Conservation (phyloP, 768 basidiomycete genomes). For the Trametes villosa region DNA sequence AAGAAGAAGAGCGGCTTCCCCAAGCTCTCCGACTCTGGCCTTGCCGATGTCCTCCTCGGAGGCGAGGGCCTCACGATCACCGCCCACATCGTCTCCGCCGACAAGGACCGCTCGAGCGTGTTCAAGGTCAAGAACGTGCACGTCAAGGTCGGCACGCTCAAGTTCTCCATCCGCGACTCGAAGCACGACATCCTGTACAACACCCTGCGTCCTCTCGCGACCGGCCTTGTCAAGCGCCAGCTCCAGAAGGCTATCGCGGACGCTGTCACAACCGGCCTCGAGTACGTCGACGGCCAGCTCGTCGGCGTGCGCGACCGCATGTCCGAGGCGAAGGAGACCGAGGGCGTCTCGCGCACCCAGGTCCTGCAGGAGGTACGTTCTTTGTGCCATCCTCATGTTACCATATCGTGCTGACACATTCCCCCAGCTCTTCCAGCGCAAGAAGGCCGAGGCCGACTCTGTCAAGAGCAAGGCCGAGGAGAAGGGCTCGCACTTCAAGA, state of each 20-base stretch:
- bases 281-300: slow-evolving; percentile 88
- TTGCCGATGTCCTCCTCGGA: slow-evolving; percentile 85
- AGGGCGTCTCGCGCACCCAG: slow-evolving; percentile 49
- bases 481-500: slow-evolving; percentile 72
- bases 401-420: background rate
- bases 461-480: slow-evolving; percentile 48
- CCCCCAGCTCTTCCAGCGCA: slow-evolving; percentile 59
- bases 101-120: slow-evolving; percentile 67
- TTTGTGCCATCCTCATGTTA: background rate
- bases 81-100: slow-evolving; percentile 61
- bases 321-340: slow-evolving; percentile 59
- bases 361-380: slow-evolving; percentile 61
- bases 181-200: slow-evolving; percentile 92
- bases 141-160: slow-evolving; percentile 85
- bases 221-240: slow-evolving; percentile 80
- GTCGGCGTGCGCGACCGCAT: slow-evolving; percentile 84
- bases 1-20: slow-evolving; percentile 83
- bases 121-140: slow-evolving; percentile 74
- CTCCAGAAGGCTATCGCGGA: slow-evolving; percentile 64
- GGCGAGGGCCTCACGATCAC: slow-evolving; percentile 79
- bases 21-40: slow-evolving; percentile 78
- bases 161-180: slow-evolving; percentile 88
- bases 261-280: slow-evolving; percentile 78
- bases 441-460: slow-evolving; percentile 51
- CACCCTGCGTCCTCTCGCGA: slow-evolving; percentile 79